Evolutionary conservation across 768 basidiomycete species (phyloP), one percentile per base, ranked within the genome.

Genomic region (Pulveroboletus sp.): DNA sequence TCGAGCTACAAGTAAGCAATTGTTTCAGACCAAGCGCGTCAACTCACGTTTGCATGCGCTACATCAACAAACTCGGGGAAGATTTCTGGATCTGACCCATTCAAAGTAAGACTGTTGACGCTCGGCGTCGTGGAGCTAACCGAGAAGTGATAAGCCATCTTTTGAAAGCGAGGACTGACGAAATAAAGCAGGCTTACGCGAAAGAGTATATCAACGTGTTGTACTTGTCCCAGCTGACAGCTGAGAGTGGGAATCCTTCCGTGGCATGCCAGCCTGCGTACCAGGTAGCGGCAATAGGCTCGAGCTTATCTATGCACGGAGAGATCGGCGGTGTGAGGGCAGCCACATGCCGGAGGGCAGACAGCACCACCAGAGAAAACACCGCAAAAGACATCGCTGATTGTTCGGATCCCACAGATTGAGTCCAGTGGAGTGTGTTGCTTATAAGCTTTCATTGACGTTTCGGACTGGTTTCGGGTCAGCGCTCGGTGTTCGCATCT

Each of bases 221-320:
- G 63, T 87, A 89, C 67, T 85, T 86, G n/a, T 69, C 67, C 86
- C 86, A 89, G 53, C 72, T 78, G 52, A 89, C 64, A 14, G 72
- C 69, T 7, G 73, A 70, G 14, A 83, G 68, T 4, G 83, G 73
- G 57, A 81, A 83, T 1, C 73, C 72, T 15, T 67, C 59, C 7
- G 63, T 66, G 14, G 77, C 73, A 61, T 86, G 81, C 77, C 77
- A 88, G 37, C 80, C 79, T n/a, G 83, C 76, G 56, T 78, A 87
- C 83, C 83, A 89, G 8, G 78, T 73, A 15, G 76, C 68, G 3
- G 79, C 78, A 7, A 83, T 70, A 45, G n/a, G n/a, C n/a, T n/a
- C n/a, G n/a, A n/a, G n/a, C n/a, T n/a, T n/a, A n/a, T n/a, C n/a
- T n/a, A n/a, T n/a, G n/a, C n/a, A n/a, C n/a, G n/a, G n/a, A n/a